phyloP scores from a whole-genome alignment of 768 basidiomycete genomes.

The Podaxis pistillaris region DNA sequence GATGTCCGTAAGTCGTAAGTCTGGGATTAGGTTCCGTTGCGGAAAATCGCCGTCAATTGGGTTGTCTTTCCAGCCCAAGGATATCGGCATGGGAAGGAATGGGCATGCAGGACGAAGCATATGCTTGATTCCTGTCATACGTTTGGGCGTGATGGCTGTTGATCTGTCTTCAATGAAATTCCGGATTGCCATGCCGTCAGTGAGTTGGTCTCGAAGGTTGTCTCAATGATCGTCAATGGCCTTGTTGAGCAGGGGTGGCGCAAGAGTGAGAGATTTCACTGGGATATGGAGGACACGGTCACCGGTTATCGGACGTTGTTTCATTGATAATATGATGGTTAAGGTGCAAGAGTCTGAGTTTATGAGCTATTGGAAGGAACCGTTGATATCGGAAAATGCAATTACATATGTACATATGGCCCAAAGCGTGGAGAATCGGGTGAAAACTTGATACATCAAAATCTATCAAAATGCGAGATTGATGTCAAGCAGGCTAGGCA shows the following conservation, averaged over 20 bases:
- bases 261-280: neutral
- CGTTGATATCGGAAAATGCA: neutral
- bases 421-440: neutral
- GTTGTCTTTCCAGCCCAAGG: neutral
- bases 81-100: neutral
- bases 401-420: neutral
- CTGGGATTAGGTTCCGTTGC: neutral
- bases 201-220: neutral
- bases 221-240: neutral
- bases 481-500: neutral
- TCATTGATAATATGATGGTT: neutral
- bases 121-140: neutral
- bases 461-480: neutral
- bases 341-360: neutral
- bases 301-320: neutral
- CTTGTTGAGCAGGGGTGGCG: neutral
- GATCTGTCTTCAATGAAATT: neutral
- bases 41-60: neutral
- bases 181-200: neutral
- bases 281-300: neutral
- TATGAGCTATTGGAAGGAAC: neutral
- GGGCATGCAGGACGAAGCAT: neutral
- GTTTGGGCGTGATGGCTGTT: neutral
- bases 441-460: neutral
- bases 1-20: constrained; percentile 4